A percentile compares a stretch with the other conserved stretches of the same genome.
These are phyloP conservation scores for Clonostachys byssicola DNA, from an alignment of 2,329 filamentous ascomycete species.

Conservation along the genomic window DNA sequence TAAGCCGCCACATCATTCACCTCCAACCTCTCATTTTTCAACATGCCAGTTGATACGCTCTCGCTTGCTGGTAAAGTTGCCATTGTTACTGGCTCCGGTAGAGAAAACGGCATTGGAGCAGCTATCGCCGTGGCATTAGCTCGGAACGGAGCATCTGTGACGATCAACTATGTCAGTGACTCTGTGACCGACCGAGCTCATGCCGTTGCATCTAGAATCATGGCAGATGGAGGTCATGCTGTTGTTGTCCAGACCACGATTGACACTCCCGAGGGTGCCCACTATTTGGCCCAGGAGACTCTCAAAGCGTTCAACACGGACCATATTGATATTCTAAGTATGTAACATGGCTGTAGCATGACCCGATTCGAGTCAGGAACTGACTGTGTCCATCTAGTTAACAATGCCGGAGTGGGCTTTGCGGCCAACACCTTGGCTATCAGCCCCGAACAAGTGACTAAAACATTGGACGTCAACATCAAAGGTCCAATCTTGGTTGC, in stretches of 20 bases:
- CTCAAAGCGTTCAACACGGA: conserved; percentile 23
- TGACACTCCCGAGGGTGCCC: conserved; percentile 19
- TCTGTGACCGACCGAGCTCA: conserved; percentile 18
- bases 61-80: conserved; percentile 34
- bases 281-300: conserved; percentile 24
- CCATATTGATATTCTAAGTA: conserved; percentile 35
- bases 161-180: conserved; percentile 33
- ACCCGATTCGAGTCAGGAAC: background rate
- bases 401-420: conserved; percentile 25
- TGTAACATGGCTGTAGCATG: background rate
- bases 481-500: conserved; percentile 24
- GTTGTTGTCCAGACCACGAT: conserved; percentile 26
- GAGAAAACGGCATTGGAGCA: conserved; percentile 37
- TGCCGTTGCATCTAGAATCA: conserved; percentile 6
- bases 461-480: conserved; percentile 24
- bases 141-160: conserved; percentile 33
- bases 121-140: conserved; percentile 33
- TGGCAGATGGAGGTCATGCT: conserved; percentile 19
- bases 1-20: background rate
- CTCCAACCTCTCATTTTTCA: background rate
- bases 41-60: conserved; percentile 24
- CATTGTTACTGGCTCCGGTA: conserved; percentile 39
- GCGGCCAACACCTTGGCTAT: conserved; percentile 9
- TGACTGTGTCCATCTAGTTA: conserved; percentile 17
- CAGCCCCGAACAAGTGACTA: conserved; percentile 15